phyloP scores from a whole-genome alignment of 1,284 basidiomycete species.

The Cryptococcus sp. region DNA sequence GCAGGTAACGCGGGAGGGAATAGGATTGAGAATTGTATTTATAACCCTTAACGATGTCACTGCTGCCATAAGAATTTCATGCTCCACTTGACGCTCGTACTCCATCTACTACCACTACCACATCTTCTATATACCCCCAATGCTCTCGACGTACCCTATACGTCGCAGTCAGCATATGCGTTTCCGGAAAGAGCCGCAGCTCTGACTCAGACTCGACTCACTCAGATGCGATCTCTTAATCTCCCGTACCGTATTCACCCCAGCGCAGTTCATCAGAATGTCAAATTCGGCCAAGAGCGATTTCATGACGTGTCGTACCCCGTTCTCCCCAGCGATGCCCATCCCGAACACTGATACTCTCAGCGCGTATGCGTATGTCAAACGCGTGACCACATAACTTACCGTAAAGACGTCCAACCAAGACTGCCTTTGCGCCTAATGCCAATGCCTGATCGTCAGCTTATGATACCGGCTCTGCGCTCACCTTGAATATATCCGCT shows the following conservation, averaged over 20 bases:
- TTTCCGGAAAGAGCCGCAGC: too few species aligned
- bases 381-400: constrained; percentile 8
- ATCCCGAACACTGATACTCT: constrained; percentile 61
- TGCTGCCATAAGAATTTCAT: too few species aligned
- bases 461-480: neutral
- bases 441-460: constrained; percentile 51
- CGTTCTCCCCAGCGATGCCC: constrained; percentile 64
- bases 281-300: constrained; percentile 67
- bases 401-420: constrained; percentile 44
- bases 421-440: constrained; percentile 47
- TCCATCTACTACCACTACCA: too few species aligned
- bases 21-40: too few species aligned
- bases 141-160: too few species aligned
- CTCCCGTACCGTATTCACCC: constrained; percentile 20
- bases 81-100: too few species aligned
- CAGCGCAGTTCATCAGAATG: constrained; percentile 46
- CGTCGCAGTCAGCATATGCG: too few species aligned
- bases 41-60: too few species aligned
- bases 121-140: too few species aligned
- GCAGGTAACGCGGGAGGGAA: too few species aligned
- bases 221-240: constrained; percentile 18
- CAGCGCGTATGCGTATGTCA: neutral
- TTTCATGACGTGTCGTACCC: constrained; percentile 66
- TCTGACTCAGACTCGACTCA: constrained; percentile 1
- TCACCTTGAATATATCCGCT: constrained; percentile 67